Base-by-base conservation (phyloP, 495 filamentous ascomycete species). In the Xanthoparmelia taractica region DNA sequence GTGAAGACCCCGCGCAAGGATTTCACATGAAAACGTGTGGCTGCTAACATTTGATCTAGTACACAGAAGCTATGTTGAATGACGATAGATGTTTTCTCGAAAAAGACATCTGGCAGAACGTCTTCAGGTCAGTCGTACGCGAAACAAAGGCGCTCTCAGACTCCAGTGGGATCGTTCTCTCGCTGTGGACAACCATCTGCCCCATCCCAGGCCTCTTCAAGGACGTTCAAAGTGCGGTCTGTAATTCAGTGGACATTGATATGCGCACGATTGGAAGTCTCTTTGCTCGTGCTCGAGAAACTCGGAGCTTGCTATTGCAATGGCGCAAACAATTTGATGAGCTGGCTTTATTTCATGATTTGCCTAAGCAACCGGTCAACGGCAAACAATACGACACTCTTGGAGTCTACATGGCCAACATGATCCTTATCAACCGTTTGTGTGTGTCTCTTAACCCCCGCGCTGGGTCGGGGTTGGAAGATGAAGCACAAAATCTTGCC, bases 31-130 rank as follows among this genome's bases (percentile, higher is more conserved):
- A 29, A 18, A 18, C 8, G 1, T 12, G 8, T 17, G 48, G 27
- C 48, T 65, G 13, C 38, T 43, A 25, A 33, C 33, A 29, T 7
- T 25, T 33, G 17, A 29, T 33, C 2, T 31, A 73, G 70, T 70
- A 70, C 56, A 74, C 71, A 11, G 71, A 74, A 47, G 69, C 69
- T 8, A 59, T 73, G 31, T 38, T 74, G 8, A 72, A 68, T 18
- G 65, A 68, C 55, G 60, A 63, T 15, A 41, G 41, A 17, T 73
- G 71, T 56, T 75, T 73, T 38, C 66, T 75, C 1, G 69, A 72
- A 56, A n/a, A 66, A 25, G 11, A 59, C 23, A 48, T 60, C 13
- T 77, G 74, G 74, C 70, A 73, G 63, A 29, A 25, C 4, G 65
- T 71, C 20, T 48, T 77, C 2, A 59, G 52, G 33, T 66, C 64